Percentiles rank a stretch among this genome's conserved stretches.
Conservation (phyloP, 2,329 filamentous ascomycete species). For the Apiospora phragmitis region DNA sequence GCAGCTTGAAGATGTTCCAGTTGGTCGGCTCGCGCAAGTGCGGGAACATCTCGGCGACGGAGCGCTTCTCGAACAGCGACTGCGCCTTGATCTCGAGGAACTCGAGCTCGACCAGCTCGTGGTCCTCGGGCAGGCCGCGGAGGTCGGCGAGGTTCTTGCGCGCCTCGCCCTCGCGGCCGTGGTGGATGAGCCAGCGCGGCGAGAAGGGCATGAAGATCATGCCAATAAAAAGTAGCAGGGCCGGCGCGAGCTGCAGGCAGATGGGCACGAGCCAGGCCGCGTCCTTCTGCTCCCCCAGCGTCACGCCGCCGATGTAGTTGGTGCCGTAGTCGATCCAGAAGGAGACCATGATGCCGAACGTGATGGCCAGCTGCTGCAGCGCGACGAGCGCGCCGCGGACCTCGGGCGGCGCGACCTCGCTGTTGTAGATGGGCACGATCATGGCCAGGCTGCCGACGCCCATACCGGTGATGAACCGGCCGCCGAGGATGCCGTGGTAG, state of each 20-base stretch:
- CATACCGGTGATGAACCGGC: conserved; percentile 73
- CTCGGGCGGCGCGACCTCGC: conserved; percentile 46
- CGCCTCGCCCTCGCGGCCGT: conserved; percentile 65
- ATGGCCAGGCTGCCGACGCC: conserved; percentile 69
- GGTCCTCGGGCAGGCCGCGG: conserved; percentile 59
- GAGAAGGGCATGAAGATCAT: conserved; percentile 82
- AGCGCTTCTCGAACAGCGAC: conserved; percentile 74
- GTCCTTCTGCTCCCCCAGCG: conserved; percentile 53
- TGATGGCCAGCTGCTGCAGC: conserved; percentile 52
- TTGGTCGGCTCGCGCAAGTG: conserved; percentile 59
- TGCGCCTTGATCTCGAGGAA: conserved; percentile 84
- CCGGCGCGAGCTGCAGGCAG: conserved; percentile 69
- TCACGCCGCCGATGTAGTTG: conserved; percentile 62
- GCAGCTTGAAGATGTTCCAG: conserved; percentile 66
- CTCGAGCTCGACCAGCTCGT: conserved; percentile 72
- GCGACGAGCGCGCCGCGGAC: conserved; percentile 44
- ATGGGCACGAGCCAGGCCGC: conserved; percentile 75
- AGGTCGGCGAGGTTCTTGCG: conserved; percentile 62
- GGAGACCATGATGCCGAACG: conserved; percentile 64
- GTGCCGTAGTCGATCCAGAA: conserved; percentile 67
- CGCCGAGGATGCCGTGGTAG: conserved; percentile 63
- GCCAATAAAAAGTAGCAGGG: conserved; percentile 64
- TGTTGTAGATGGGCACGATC: conserved; percentile 60
- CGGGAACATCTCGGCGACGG: conserved; percentile 67
- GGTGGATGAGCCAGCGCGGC: conserved; percentile 72